A percentile compares a stretch with the other conserved stretches of the same genome.
Conservation (phyloP, 495 filamentous ascomycete genomes). For the Aspergillus sclerotiicarbonarius region DNA sequence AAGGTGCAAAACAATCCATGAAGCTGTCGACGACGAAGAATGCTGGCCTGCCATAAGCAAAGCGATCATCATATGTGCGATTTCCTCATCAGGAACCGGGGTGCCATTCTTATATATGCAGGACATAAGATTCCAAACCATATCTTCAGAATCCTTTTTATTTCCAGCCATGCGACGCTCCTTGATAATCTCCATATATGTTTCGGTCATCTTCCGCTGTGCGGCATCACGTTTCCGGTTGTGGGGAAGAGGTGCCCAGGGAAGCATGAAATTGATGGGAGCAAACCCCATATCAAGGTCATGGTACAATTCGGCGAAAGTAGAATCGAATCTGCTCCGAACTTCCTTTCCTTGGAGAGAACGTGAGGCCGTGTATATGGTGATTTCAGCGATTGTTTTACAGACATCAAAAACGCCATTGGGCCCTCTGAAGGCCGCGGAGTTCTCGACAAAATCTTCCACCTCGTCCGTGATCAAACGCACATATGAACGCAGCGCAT, state of each 20-base stretch:
- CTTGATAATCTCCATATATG: conserved; percentile 60
- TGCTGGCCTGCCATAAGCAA: conserved; percentile 67
- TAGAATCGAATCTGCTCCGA: conserved; percentile 58
- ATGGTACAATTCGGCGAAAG: conserved; percentile 63
- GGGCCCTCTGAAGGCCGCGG: conserved; percentile 42
- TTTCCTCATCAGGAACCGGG: conserved; percentile 57
- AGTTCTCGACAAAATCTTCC: conserved; percentile 48
- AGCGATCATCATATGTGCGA: conserved; percentile 69
- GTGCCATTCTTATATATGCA: conserved; percentile 62
- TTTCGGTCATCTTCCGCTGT: conserved; percentile 54
- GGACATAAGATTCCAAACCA: conserved; percentile 69
- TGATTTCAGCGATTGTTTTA: conserved; percentile 58
- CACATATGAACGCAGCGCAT: conserved; percentile 63
- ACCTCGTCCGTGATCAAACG: conserved; percentile 54
- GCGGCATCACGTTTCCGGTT: conserved; percentile 60
- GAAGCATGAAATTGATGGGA: conserved; percentile 65
- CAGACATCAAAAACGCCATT: conserved; percentile 53
- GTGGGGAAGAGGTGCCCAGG: conserved; percentile 60
- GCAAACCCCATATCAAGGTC: conserved; percentile 65
- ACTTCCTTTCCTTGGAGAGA: conserved; percentile 66
- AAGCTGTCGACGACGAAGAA: conserved; percentile 56
- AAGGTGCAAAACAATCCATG: conserved; percentile 61
- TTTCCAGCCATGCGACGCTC: conserved; percentile 46
- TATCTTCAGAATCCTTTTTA: conserved; percentile 57
- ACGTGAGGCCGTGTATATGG: conserved; percentile 65